Evolutionary conservation across 345 rosid genomes (phyloP).

Genomic region (Crucihimalaya himalaica): DNA sequence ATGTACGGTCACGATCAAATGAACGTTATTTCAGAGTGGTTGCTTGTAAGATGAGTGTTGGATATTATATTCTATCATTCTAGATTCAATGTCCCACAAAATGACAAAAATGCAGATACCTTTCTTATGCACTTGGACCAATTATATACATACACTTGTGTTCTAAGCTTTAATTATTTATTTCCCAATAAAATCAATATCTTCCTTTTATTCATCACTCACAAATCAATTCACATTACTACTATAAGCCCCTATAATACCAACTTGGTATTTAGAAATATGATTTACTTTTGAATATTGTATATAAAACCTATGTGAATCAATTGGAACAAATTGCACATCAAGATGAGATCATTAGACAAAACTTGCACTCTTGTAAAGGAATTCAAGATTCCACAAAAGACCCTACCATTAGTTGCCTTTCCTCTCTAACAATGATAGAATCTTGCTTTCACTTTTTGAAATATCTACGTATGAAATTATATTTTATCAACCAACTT

Average conservation of each 20-base stretch:
- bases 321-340: conserved; percentile 20
- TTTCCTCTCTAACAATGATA: conserved; percentile 35
- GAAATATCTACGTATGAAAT: conserved; percentile 8
- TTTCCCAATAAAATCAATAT: neutral
- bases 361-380: conserved; percentile 42
- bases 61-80: too few relatives aligned
- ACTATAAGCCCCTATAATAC: neutral
- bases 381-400: conserved; percentile 34
- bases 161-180: neutral
- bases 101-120: conserved; percentile 41
- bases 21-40: conserved; percentile 30
- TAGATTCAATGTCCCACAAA: conserved; percentile 30
- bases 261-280: neutral
- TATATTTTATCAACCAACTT: conserved; percentile 29
- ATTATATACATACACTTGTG: conserved; percentile 8
- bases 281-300: neutral
- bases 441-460: conserved; percentile 33
- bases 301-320: neutral
- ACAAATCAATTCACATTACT: neutral
- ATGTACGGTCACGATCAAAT: conserved; percentile 42
- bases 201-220: neutral
- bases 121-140: conserved; percentile 44
- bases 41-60: conserved; percentile 43
- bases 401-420: conserved; percentile 27
- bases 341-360: conserved; percentile 37